Conservation (phyloP, 1,284 basidiomycete genomes). For the Waitea zeae region DNA sequence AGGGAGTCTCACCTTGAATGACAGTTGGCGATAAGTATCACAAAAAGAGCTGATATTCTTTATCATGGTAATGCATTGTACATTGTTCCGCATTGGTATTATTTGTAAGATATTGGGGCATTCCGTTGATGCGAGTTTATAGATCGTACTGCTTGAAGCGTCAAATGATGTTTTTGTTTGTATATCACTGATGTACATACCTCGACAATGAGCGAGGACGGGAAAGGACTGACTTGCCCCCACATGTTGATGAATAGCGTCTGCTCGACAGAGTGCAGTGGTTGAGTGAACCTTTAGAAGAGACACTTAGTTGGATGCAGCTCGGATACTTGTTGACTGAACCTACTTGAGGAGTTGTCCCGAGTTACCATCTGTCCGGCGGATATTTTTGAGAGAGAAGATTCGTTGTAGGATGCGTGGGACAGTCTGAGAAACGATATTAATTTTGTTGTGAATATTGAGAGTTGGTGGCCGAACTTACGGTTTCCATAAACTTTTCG, state of each 20-base stretch:
- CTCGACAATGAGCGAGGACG: slow-evolving; percentile 13
- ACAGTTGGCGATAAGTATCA: slow-evolving; percentile 14
- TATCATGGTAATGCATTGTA: too few species aligned
- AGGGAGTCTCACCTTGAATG: slow-evolving; percentile 18
- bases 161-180: too few species aligned
- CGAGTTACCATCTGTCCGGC: slow-evolving; percentile 23
- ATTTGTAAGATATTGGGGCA: too few species aligned
- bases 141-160: too few species aligned
- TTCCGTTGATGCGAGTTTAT: too few species aligned
- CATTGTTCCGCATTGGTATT: too few species aligned
- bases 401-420: slow-evolving; percentile 28
- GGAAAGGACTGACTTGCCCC: slow-evolving; percentile 12
- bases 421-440: slow-evolving; percentile 18
- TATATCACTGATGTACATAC: slow-evolving; percentile 10
- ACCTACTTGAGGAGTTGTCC: slow-evolving; percentile 23
- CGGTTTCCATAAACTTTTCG: slow-evolving; percentile 25
- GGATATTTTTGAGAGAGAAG: slow-evolving; percentile 27
- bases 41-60: too few species aligned
- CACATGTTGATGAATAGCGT: slow-evolving; percentile 11
- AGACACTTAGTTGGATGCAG: background rate
- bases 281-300: slow-evolving; percentile 9
- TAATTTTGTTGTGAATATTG: too few species aligned
- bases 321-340: background rate
- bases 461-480: too few species aligned
- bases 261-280: slow-evolving; percentile 8